These are phyloP conservation scores for Casuarina equisetifolia DNA, from an alignment of 306 rosid species.

Conservation along the genomic window DNA sequence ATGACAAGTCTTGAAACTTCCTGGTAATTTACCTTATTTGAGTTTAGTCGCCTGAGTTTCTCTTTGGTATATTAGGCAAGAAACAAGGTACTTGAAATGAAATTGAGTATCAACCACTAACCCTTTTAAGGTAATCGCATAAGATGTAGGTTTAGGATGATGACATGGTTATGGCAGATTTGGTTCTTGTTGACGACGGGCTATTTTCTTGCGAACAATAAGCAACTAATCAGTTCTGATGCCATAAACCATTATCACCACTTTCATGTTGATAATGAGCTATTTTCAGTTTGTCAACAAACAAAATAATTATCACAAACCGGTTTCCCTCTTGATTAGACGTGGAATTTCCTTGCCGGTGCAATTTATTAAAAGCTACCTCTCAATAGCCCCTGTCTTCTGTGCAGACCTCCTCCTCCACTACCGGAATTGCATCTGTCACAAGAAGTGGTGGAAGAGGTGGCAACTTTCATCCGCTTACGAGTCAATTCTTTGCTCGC, in stretches of 20 bases:
- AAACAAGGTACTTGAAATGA: not conserved
- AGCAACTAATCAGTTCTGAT: not conserved
- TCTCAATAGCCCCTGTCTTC: conserved; percentile 12
- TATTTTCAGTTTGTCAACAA: not conserved
- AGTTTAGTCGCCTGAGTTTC: not conserved
- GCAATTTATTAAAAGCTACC: conserved; percentile 3
- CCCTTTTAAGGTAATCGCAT: not conserved
- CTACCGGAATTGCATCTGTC: conserved; percentile 78
- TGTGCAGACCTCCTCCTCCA: conserved; percentile 91
- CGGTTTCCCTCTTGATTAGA: not conserved
- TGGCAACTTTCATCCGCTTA: conserved; percentile 50
- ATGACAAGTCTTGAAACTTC: conserved; percentile 13
- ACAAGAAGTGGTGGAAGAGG: conserved; percentile 77
- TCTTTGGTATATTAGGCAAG: not conserved
- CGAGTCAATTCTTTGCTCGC: conserved; percentile 60
- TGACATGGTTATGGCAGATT: conserved; percentile 10
- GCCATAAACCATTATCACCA: conserved; percentile 16
- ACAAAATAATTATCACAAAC: conserved; percentile 5
- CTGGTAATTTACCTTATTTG: not conserved
- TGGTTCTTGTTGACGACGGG: conserved; percentile 10
- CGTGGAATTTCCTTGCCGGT: not conserved
- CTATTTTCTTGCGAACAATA: not conserved
- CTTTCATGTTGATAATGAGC: not conserved
- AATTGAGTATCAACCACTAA: not conserved
- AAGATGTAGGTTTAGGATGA: not conserved